Percentiles rank a stretch among this genome's conserved stretches.
These are phyloP conservation scores for Nemania abortiva DNA, from an alignment of 2,329 filamentous ascomycete genomes.

Conservation along the genomic window DNA sequence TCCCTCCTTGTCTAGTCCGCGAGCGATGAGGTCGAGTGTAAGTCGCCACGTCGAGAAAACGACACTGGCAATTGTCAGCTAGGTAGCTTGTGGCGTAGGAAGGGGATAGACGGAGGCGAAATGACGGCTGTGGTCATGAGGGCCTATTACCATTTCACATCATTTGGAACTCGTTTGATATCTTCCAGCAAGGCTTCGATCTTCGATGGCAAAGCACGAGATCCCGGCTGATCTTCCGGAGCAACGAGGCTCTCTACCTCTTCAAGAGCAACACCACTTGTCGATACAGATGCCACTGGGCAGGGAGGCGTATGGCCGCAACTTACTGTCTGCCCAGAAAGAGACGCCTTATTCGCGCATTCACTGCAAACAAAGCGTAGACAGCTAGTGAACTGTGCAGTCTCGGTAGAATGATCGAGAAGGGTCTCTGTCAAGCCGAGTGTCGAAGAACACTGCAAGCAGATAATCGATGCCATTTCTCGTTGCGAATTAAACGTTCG, in stretches of 20 bases:
- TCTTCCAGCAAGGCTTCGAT: slow-evolving; percentile 21
- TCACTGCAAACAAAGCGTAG: slow-evolving; percentile 50
- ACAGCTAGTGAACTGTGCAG: slow-evolving; percentile 52
- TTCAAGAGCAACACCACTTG: slow-evolving; percentile 43
- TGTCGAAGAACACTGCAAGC: slow-evolving; percentile 47
- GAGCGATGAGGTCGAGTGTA: slow-evolving; percentile 60
- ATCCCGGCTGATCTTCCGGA: neutral
- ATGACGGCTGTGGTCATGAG: neutral
- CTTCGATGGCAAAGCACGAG: slow-evolving; percentile 5
- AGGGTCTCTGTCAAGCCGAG: slow-evolving; percentile 45
- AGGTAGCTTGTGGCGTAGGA: too few species aligned
- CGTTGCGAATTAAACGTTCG: slow-evolving; percentile 51
- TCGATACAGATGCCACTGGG: slow-evolving; percentile 45
- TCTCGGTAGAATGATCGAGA: slow-evolving; percentile 28
- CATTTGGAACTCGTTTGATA: slow-evolving; percentile 5
- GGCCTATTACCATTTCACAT: slow-evolving; percentile 19
- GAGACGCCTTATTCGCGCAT: slow-evolving; percentile 42
- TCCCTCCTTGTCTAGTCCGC: slow-evolving; percentile 51
- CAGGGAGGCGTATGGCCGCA: slow-evolving; percentile 49
- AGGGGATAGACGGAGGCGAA: neutral
- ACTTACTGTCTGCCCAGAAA: neutral
- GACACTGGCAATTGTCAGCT: slow-evolving; percentile 52
- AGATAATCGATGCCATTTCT: slow-evolving; percentile 47
- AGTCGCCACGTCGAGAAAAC: slow-evolving; percentile 65
- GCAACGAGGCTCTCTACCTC: slow-evolving; percentile 21